These are phyloP conservation scores for Sporothrix dimorphospora DNA, from an alignment of 2,329 filamentous ascomycete species.

Conservation along the genomic window DNA sequence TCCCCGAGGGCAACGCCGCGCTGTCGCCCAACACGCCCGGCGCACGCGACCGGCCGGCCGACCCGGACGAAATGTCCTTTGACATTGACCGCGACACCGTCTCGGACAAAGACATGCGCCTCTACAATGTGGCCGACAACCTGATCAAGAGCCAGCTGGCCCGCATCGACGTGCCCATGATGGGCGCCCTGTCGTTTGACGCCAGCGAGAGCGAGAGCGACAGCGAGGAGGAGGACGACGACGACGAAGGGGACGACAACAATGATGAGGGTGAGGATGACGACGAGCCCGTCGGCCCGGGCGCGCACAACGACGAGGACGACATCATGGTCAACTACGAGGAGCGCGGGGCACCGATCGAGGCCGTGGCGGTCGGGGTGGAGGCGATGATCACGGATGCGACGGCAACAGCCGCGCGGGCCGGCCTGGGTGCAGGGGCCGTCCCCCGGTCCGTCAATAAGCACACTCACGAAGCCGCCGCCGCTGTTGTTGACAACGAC, in stretches of 20 bases:
- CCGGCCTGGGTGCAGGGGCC: constrained; percentile 18
- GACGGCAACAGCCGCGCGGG: not conserved
- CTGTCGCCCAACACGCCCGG: constrained; percentile 40
- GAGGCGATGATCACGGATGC: constrained; percentile 10
- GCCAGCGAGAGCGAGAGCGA: constrained; percentile 47
- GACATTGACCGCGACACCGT: constrained; percentile 46
- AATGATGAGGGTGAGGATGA: constrained; percentile 37
- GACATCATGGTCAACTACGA: constrained; percentile 38
- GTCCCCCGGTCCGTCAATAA: not conserved
- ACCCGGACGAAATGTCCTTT: constrained; percentile 47
- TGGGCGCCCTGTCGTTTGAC: constrained; percentile 51
- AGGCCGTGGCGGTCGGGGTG: constrained; percentile 34
- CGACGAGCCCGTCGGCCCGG: constrained; percentile 33
- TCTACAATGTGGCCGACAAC: constrained; percentile 51
- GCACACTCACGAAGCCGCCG: not conserved
- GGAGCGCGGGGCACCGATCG: constrained; percentile 37
- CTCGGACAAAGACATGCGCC: constrained; percentile 48
- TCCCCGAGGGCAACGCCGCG: constrained; percentile 40
- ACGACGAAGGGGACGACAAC: constrained; percentile 38
- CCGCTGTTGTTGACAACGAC: constrained; percentile 29
- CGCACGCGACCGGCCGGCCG: constrained; percentile 38
- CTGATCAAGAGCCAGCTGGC: constrained; percentile 54
- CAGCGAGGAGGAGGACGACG: constrained; percentile 41
- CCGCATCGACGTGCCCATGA: constrained; percentile 50
- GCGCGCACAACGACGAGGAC: constrained; percentile 38